Percentiles rank a stretch among this genome's conserved stretches.
Conservation (phyloP, 768 basidiomycete species). For the Clathrus columnatus region DNA sequence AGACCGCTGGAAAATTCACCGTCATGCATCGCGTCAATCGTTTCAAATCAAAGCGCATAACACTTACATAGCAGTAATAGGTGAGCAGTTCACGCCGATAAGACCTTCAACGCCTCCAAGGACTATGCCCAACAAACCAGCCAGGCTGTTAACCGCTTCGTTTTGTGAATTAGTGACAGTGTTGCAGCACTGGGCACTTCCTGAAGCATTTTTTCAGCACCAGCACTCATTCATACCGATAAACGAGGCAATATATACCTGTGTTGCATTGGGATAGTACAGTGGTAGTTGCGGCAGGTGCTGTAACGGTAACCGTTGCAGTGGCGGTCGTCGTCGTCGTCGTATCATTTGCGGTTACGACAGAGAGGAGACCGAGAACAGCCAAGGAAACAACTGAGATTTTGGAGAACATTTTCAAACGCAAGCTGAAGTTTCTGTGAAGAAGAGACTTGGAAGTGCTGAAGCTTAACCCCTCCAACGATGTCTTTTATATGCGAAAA, state of each 20-base stretch:
- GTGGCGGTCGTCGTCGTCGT: neutral
- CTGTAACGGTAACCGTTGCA: neutral
- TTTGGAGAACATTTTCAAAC: neutral
- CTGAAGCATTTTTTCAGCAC: neutral
- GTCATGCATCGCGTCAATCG: neutral
- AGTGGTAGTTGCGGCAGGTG: neutral
- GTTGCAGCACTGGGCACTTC: slow-evolving; percentile 25
- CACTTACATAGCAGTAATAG: slow-evolving; percentile 15
- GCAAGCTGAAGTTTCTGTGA: neutral
- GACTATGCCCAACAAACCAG: slow-evolving; percentile 19
- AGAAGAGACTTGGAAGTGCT: neutral
- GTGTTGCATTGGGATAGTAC: slow-evolving; percentile 8
- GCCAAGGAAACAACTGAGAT: neutral
- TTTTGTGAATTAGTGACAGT: slow-evolving; percentile 16
- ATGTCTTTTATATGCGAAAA: neutral
- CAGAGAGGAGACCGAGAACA: neutral
- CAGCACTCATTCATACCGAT: neutral
- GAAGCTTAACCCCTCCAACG: neutral
- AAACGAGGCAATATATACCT: neutral
- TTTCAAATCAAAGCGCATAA: neutral
- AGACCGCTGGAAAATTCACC: slow-evolving; percentile 13
- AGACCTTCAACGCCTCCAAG: slow-evolving; percentile 14
- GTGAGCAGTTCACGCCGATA: slow-evolving; percentile 19
- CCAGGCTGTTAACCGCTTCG: slow-evolving; percentile 31
- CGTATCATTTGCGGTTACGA: neutral